Percentiles rank a stretch among this genome's conserved stretches.
Conservation (phyloP, 371 early-diverging fungal genomes). For the Rhizopus delemar region DNA sequence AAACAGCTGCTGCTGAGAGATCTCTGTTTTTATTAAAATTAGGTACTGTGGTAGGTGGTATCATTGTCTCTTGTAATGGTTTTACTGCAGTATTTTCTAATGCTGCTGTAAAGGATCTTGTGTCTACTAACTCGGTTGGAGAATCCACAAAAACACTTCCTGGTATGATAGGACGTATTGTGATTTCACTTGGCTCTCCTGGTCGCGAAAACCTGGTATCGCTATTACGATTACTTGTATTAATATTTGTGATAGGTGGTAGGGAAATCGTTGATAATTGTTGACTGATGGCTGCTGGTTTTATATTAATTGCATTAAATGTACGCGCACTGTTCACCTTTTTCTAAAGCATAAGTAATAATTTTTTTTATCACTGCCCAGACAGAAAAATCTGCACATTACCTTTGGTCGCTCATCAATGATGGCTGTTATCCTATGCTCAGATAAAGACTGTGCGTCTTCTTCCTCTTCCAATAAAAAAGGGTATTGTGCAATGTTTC, state of each 20-base stretch:
- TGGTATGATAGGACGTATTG: neutral
- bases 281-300: neutral
- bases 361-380: neutral
- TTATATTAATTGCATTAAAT: neutral
- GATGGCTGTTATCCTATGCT: conserved; percentile 26
- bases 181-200: too few species aligned
- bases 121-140: neutral
- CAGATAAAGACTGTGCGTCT: conserved; percentile 25
- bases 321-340: conserved; percentile 12
- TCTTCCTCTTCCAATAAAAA: conserved; percentile 10
- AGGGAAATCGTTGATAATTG: neutral
- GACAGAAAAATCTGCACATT: neutral
- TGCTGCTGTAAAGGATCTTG: neutral
- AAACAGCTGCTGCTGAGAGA: conserved; percentile 10
- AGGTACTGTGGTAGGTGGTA: neutral
- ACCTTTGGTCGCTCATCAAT: conserved; percentile 21
- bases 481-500: neutral
- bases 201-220: too few species aligned
- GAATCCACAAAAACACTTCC: neutral
- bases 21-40: conserved; percentile 1
- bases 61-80: neutral
- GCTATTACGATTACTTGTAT: too few species aligned
- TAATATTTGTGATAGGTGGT: neutral
- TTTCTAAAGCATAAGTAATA: neutral
- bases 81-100: neutral